Conservation (phyloP, 2,329 filamentous ascomycete species). For the Pseudogymnoascus sp. region DNA sequence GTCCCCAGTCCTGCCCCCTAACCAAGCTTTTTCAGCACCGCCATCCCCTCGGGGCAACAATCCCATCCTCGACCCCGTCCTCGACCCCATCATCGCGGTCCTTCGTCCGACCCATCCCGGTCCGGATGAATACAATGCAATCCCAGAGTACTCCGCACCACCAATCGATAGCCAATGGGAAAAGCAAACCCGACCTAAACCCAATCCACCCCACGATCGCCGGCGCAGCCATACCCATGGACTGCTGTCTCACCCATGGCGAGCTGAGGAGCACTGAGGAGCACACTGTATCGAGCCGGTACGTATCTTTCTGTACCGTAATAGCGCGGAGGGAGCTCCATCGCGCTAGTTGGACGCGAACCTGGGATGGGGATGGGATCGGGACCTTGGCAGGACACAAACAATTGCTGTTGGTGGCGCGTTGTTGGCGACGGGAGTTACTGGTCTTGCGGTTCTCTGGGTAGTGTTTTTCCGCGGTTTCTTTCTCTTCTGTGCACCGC, state of each 20-base stretch:
- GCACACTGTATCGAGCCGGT: not conserved
- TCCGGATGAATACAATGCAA: not conserved
- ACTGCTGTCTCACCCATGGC: not conserved
- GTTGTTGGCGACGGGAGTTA: conserved; percentile 4
- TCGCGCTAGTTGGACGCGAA: not conserved
- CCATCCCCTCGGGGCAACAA: not conserved
- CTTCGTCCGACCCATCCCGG: not conserved
- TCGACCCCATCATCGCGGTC: not conserved
- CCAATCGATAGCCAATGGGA: not conserved
- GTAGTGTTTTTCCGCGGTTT: not conserved
- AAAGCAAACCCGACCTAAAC: not conserved
- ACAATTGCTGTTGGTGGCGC: not conserved
- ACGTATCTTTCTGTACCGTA: not conserved
- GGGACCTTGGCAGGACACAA: not conserved
- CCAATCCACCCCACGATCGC: not conserved
- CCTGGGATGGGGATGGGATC: not conserved
- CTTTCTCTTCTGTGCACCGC: not conserved
- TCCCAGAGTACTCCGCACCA: not conserved
- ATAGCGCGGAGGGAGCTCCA: not conserved
- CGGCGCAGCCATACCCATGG: not conserved
- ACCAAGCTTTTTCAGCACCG: not conserved
- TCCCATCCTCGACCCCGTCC: not conserved
- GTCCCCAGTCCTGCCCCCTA: not conserved
- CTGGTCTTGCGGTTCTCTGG: not conserved
- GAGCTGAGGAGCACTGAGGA: not conserved